Percentiles rank a stretch among this genome's conserved stretches.
phyloP scores from a whole-genome alignment of 2,329 filamentous ascomycete species.

The Ophiostoma angusticollis region DNA sequence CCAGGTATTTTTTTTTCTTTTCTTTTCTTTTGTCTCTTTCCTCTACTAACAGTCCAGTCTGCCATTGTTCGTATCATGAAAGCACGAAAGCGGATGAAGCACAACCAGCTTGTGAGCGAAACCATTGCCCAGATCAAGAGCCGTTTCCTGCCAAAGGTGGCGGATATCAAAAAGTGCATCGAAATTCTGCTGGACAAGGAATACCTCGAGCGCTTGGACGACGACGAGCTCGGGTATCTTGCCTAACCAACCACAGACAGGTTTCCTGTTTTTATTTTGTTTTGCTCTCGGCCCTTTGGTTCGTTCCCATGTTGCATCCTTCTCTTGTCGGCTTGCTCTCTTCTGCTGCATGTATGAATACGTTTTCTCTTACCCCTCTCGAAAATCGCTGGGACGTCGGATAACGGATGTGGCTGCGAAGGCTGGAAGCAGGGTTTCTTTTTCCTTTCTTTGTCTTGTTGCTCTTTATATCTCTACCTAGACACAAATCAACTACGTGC shows the following conservation, averaged over 20 bases:
- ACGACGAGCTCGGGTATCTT: slow-evolving; percentile 87
- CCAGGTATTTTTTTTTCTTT: slow-evolving; percentile 55
- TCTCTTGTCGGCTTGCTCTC: not conserved
- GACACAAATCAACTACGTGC: too few species aligned
- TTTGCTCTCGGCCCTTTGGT: not conserved
- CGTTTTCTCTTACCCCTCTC: too few species aligned
- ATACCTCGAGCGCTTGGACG: slow-evolving; percentile 89
- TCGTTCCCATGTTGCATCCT: too few species aligned
- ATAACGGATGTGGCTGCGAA: not conserved
- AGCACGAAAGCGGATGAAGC: slow-evolving; percentile 97
- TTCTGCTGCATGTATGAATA: slow-evolving; percentile 2
- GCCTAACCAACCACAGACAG: slow-evolving; percentile 41
- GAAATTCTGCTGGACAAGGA: slow-evolving; percentile 98
- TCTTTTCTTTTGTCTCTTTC: not conserved
- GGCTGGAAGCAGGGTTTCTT: not conserved
- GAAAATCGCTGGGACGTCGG: too few species aligned
- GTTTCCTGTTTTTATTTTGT: not conserved
- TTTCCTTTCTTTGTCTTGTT: too few species aligned
- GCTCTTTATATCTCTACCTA: too few species aligned
- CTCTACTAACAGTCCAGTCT: slow-evolving; percentile 45
- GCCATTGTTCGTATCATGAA: slow-evolving; percentile 99
- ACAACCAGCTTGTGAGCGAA: slow-evolving; percentile 84
- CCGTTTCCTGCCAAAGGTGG: slow-evolving; percentile 83
- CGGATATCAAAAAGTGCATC: slow-evolving; percentile 99
- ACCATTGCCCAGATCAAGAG: slow-evolving; percentile 90